Evolutionary conservation across 2,329 filamentous ascomycete genomes (phyloP).

Genomic region (Delphinella strobiligena): DNA sequence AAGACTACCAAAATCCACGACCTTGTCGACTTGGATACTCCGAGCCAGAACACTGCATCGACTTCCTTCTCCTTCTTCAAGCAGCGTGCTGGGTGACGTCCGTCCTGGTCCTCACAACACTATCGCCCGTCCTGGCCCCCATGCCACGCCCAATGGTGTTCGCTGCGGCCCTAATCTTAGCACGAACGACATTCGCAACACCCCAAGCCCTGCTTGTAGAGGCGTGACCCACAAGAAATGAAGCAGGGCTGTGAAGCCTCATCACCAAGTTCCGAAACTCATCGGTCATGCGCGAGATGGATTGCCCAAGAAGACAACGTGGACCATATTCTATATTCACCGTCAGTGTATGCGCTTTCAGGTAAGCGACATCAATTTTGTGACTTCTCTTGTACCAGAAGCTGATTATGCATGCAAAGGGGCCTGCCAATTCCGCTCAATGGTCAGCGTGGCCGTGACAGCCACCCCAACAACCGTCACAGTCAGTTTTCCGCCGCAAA

Average conservation of each 20-base stretch:
- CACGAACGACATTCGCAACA: no score
- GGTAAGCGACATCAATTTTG: conserved; percentile 31
- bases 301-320: conserved; percentile 81
- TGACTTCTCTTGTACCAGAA: conserved; percentile 24
- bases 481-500: no score
- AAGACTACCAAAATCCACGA: conserved; percentile 58
- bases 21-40: conserved; percentile 94
- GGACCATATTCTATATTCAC: no score
- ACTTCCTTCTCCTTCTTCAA: conserved; percentile 27
- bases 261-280: conserved; percentile 96
- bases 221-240: conserved; percentile 68
- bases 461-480: conserved; percentile 50
- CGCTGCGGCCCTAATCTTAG: no score
- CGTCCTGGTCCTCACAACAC: no score
- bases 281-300: conserved; percentile 80
- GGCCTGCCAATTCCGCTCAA: conserved; percentile 71
- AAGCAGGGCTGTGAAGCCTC: conserved; percentile 73
- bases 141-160: no score
- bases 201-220: no score
- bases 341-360: no score
- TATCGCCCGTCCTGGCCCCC: no score
- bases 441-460: conserved; percentile 60
- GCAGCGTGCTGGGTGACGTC: conserved; percentile 7
- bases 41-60: conserved; percentile 62
- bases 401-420: conserved; percentile 60